Conservation (phyloP, 129 eudicot genomes). For the Heracleum sosnowskyi region DNA sequence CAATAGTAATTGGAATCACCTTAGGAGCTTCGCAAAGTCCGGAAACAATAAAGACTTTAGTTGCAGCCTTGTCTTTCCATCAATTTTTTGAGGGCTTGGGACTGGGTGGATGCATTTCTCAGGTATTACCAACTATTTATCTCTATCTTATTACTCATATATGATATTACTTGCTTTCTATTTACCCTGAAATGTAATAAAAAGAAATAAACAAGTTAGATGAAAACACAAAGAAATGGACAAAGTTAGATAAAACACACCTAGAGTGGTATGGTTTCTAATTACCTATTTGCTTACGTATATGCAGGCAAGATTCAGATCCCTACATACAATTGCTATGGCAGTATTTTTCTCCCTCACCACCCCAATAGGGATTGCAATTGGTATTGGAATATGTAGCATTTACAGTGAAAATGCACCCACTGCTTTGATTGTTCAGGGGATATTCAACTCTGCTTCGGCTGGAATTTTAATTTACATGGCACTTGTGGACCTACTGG, state of each 20-base stretch:
- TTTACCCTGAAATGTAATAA: background rate
- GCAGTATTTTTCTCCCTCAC: constrained; percentile 65
- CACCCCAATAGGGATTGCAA: constrained; percentile 59
- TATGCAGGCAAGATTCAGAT: constrained; percentile 54
- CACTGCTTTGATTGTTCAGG: constrained; percentile 51
- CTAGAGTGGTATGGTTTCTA: background rate
- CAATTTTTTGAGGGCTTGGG: constrained; percentile 88
- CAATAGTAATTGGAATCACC: constrained; percentile 69
- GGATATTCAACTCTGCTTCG: constrained; percentile 55
- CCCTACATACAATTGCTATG: constrained; percentile 45
- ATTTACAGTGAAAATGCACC: constrained; percentile 44
- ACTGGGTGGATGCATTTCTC: constrained; percentile 83
- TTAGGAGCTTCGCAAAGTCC: constrained; percentile 51
- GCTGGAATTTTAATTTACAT: constrained; percentile 74
- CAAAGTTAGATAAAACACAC: background rate
- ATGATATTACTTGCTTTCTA: background rate
- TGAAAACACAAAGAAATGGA: background rate
- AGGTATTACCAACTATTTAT: constrained; percentile 29
- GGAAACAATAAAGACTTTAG: constrained; percentile 54
- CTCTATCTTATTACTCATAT: background rate
- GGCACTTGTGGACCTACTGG: constrained; percentile 80
- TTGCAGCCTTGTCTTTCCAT: constrained; percentile 69
- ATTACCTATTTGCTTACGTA: background rate
- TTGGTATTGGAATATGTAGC: constrained; percentile 61
- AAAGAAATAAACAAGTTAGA: background rate